phyloP scores from a whole-genome alignment of 169 alveolate genomes.

The Babesia bigemina region DNA sequence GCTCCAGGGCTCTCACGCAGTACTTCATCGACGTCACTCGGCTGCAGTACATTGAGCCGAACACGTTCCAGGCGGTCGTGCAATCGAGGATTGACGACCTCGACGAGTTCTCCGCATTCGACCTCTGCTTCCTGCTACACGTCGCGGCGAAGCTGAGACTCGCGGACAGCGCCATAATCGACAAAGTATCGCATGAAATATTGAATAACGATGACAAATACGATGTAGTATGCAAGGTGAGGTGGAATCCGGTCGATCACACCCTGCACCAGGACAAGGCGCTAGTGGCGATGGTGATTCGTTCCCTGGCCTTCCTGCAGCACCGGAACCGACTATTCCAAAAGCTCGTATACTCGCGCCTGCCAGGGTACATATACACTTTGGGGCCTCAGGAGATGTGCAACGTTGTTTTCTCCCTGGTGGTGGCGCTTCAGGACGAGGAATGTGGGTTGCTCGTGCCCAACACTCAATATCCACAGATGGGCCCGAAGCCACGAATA shows the following conservation, averaged over 20 bases:
- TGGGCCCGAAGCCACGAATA: constrained; percentile 9
- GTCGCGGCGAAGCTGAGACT: constrained; percentile 53
- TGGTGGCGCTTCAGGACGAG: constrained; percentile 44
- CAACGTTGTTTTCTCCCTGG: constrained; percentile 56
- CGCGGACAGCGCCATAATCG: constrained; percentile 36
- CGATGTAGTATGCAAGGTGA: constrained; percentile 41
- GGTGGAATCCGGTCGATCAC: neutral
- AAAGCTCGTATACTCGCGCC: constrained; percentile 26
- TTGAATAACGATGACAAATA: constrained; percentile 14
- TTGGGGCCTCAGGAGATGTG: constrained; percentile 64
- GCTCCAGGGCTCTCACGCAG: constrained; percentile 56
- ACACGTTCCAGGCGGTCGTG: constrained; percentile 56
- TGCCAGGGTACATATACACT: constrained; percentile 38
- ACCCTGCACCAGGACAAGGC: constrained; percentile 28
- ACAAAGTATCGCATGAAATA: constrained; percentile 15
- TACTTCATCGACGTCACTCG: constrained; percentile 50
- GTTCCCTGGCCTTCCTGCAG: constrained; percentile 62
- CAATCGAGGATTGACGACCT: constrained; percentile 12
- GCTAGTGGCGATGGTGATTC: constrained; percentile 58
- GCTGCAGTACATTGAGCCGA: constrained; percentile 48
- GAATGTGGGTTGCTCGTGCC: constrained; percentile 23
- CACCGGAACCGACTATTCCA: constrained; percentile 20
- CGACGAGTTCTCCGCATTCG: constrained; percentile 48
- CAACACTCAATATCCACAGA: constrained; percentile 1
- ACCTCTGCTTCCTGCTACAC: constrained; percentile 67